Evolutionary conservation across 2,329 filamentous ascomycete species (phyloP).

Genomic region (Cytospora paraplurivora): DNA sequence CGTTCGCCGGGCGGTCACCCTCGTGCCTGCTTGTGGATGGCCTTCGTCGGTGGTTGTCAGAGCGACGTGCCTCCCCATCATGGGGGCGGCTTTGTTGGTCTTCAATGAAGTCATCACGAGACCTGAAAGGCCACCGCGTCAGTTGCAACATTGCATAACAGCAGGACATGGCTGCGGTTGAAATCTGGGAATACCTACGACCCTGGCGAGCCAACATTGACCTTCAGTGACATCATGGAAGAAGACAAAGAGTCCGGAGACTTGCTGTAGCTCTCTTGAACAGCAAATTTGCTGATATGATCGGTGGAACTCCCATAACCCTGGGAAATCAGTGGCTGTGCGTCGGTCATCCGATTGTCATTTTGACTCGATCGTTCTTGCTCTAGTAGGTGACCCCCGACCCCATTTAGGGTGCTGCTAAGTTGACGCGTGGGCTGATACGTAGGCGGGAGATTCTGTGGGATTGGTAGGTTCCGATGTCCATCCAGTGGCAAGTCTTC

Average conservation of each 20-base stretch:
- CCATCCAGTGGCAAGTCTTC: neutral
- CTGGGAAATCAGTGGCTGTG: neutral
- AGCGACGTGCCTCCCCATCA: neutral
- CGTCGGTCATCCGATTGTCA: neutral
- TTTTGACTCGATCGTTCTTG: neutral
- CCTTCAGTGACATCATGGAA: neutral
- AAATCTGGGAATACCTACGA: neutral
- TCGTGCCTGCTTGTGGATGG: neutral
- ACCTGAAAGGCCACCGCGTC: neutral
- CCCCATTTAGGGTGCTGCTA: neutral
- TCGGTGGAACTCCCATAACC: neutral
- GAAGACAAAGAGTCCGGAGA: neutral
- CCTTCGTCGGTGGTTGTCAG: neutral
- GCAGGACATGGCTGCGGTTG: neutral
- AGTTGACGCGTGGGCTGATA: neutral
- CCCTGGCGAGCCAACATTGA: neutral
- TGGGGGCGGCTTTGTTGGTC: neutral
- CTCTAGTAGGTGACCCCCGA: neutral
- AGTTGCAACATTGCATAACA: neutral
- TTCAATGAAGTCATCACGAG: neutral
- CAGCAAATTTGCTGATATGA: neutral
- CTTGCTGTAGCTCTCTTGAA: neutral
- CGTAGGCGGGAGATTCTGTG: neutral
- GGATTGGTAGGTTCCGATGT: neutral
- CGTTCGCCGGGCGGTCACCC: neutral